Base-by-base conservation (phyloP, 768 basidiomycete species). In the Mycena metata region DNA sequence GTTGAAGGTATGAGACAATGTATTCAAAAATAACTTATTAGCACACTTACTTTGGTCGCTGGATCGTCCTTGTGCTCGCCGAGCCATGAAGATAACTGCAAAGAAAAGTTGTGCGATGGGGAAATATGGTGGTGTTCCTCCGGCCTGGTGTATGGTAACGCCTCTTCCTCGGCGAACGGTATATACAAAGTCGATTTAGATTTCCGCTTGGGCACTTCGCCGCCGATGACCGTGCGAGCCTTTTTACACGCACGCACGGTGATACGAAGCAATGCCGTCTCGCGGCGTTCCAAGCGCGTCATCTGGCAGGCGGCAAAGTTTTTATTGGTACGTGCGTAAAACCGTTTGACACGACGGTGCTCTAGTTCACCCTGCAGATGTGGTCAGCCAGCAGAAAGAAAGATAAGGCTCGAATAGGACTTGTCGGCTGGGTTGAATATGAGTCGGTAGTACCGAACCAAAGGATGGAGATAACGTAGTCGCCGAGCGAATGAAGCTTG, bases 391-490 rank as follows among this genome's bases (percentile, higher is more conserved):
- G 23, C 21, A 3, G 46, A 9, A 24, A 21, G 23, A 5, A 15
- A 5, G 2, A 19, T 60, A 42, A 15, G 23, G 24, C 12, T 43
- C 17, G 21, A 19, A 30, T 5, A 24, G 57, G 26, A 72, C 77
- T 33, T 65, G 85, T 83, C 43, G 79, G 58, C 61, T 85, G 83
- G 0, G 83, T 86, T 0, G 80, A 81, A 60, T 80, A 82, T 0
- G 75, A n/a, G n/a, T n/a, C n/a, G n/a, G n/a, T n/a, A n/a, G n/a
- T n/a, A n/a, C n/a, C n/a, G 78, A 64, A 0, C 83, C 83, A 56
- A 73, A 78, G 69, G 21, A 85, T 83, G 15, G 67, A 64, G 1
- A 24, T 21, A 0, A 75, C 75, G 59, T 82, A 81, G 58, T 85
- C 79, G 0, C 78, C 81, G 1, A 85, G 74, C 1, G 78, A 69